Base-by-base conservation (phyloP, 805 yeast species). In the Metschnikowia matae region DNA sequence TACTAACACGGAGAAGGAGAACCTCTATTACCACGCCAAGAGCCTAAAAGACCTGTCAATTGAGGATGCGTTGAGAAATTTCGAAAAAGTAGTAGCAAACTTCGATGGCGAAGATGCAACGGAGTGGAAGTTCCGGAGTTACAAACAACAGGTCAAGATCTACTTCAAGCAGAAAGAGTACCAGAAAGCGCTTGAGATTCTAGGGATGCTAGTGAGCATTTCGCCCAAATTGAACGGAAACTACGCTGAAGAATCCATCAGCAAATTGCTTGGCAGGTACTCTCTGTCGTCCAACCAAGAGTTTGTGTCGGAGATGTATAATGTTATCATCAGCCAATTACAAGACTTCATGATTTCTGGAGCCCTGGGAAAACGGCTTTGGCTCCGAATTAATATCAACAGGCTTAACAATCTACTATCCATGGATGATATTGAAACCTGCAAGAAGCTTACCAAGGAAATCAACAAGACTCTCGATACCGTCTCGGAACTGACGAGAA, bases 301-400 rank as follows among this genome's bases (percentile, higher is more conserved):
- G 18, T 78, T 67, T 56, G 70, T 63, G 42, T 56, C 54, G n/a
- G 49, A 46, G 46, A 65, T 67, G 45, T 67, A 68, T 48, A 70
- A 69, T 37, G 62, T 64, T 8, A 60, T 73, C 10, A 57, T 74
- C 6, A 48, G 49, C 15, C 64, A 62, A 29, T 52, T 70, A 36
- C 53, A 56, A 33, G 56, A 53, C 29, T 48, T 53, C 20, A 56
- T 54, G 44, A 52, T 56, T 26, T 54, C 62, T 6, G 58, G 56
- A 5, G n/a, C 49, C 20, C 53, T 56, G 10, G 59, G 57, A 7
- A 57, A 55, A 18, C 64, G 83, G 34, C 55, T 81, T 35, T 73
- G 77, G 68, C 65, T 82, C 41, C 77, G 79, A 53, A 66, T 78
- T n/a, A 71, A 69, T 40, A 60, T 82, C 32, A 76, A 72, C 49